Evolutionary conservation across 257 asterid genomes (phyloP).

Genomic region (Solanum pimpinellifolium): DNA sequence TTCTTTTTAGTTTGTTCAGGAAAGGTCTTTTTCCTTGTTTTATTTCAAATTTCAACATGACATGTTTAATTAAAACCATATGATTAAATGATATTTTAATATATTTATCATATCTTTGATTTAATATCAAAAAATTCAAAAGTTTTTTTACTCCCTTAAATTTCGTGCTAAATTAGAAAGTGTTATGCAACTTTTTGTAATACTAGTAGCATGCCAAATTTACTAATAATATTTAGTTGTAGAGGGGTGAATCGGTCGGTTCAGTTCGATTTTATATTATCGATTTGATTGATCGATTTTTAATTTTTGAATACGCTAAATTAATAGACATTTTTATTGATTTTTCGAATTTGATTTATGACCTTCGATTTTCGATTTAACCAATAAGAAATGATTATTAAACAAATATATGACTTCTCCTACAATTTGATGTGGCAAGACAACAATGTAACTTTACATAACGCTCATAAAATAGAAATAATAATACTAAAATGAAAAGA

Average conservation of each 20-base stretch:
- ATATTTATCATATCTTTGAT: neutral
- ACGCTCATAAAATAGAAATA: neutral
- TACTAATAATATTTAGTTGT: neutral
- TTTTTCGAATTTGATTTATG: neutral
- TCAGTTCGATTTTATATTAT: too few relatives aligned
- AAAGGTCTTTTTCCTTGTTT: neutral
- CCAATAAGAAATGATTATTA: neutral
- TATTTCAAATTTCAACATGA: too few relatives aligned
- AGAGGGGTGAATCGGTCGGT: neutral
- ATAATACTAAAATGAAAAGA: too few relatives aligned
- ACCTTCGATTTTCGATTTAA: too few relatives aligned
- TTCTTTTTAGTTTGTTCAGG: too few relatives aligned
- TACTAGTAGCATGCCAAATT: neutral
- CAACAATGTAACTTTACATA: too few relatives aligned
- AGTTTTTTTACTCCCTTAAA: too few relatives aligned
- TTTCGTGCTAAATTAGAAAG: neutral
- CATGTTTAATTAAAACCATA: too few relatives aligned
- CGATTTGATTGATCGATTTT: neutral
- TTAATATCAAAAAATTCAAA: too few relatives aligned
- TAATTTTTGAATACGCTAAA: too few relatives aligned
- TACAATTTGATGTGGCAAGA: neutral
- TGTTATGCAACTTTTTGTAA: neutral
- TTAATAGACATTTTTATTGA: too few relatives aligned
- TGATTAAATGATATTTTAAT: too few relatives aligned
- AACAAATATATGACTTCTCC: neutral